Evolutionary conservation across 1,284 basidiomycete species (phyloP), one percentile per base, ranked within the genome.

Genomic region (Ceratobasidium sp.): DNA sequence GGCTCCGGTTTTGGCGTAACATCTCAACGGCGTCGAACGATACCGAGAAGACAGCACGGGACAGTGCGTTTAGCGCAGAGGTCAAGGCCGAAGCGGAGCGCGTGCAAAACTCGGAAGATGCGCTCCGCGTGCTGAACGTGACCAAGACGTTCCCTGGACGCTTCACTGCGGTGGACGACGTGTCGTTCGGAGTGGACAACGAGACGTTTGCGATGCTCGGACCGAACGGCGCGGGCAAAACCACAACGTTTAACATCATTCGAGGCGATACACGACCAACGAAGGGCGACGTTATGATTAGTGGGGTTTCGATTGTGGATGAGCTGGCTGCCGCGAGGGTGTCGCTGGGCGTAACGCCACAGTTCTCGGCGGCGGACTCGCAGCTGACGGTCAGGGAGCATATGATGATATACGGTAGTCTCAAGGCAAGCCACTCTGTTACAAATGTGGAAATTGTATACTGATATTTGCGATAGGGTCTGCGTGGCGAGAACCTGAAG

Each of bases 191-290:
- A 0, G 91, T 95, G 12, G 85, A 89, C 0, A 84, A 84, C n/a
- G 89, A 93, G 64, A 91, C 91, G 1, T 93, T 94, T 80, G 92
- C 92, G 3, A 84, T 95, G 79, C 87, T 95, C 15, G 94, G 94
- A 3, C 93, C 94, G 0, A 95, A 95, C 80, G 94, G 94, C 0
- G 94, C 93, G 2, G 92, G 86, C 0, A 95, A 95, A 84, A 95
- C 93, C 2, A 94, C 94, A 0, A 92, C 91, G 0, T 93, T 94
- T 84, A 91, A 93, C 80, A 89, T 93, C 82, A 93, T 94, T 79
- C 90, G 92, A 28, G 92, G 92, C 10, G 91, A 92, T 78, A 85
- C 90, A 60, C 84, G 88, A 63, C 92, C 90, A 1, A 89, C 93
- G 79, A 80, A 84, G 0, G 94, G 94, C 0, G 92, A 95, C 80